Percentiles rank a stretch among this genome's conserved stretches.
These are phyloP conservation scores for Vanderwaltozyma yarrowii DNA, from an alignment of 805 yeast species.

Conservation along the genomic window DNA sequence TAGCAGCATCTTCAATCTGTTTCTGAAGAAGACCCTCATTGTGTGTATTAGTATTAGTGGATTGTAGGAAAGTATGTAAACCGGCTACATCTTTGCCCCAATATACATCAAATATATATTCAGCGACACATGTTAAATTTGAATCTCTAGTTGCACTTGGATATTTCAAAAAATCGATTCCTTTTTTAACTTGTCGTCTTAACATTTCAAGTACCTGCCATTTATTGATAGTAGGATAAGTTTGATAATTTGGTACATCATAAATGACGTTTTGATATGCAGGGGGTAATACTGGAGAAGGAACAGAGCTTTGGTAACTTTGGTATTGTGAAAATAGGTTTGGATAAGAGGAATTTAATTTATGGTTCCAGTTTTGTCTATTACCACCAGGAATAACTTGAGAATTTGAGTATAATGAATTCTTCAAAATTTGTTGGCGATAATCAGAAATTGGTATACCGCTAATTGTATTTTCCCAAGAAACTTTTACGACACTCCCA, in stretches of 20 bases:
- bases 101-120: constrained; percentile 29
- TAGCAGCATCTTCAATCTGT: constrained; percentile 22
- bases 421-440: not conserved
- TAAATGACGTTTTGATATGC: not conserved
- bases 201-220: constrained; percentile 7
- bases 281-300: too few species aligned
- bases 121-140: constrained; percentile 26
- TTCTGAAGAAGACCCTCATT: constrained; percentile 18
- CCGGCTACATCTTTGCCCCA: constrained; percentile 26
- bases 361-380: too few species aligned
- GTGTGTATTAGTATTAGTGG: constrained; percentile 13
- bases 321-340: too few species aligned
- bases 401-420: not conserved
- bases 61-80: constrained; percentile 14
- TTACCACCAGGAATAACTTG: not conserved
- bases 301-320: too few species aligned
- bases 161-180: constrained; percentile 26
- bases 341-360: too few species aligned
- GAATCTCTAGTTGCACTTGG: constrained; percentile 27
- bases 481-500: constrained; percentile 17
- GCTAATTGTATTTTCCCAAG: constrained; percentile 9
- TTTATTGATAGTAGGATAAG: not conserved
- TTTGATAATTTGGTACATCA: not conserved
- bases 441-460: not conserved
- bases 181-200: constrained; percentile 23